Evolutionary conservation across 257 asterid species (phyloP).

Genomic region (Petunia axillaris): DNA sequence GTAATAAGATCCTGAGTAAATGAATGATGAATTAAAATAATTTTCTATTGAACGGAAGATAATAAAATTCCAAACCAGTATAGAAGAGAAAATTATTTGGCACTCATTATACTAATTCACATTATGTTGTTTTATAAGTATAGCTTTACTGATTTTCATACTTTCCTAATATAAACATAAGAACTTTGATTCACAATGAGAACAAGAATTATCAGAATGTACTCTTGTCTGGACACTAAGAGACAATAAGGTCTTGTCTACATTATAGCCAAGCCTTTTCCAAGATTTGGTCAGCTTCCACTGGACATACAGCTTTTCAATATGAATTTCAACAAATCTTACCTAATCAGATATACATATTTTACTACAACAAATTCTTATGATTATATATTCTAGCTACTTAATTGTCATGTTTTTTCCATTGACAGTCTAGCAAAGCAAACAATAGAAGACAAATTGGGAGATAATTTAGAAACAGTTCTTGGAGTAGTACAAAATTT

Average conservation of each 20-base stretch:
- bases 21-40: no score
- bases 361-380: background rate
- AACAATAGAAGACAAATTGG: constrained; percentile 1
- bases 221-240: constrained; percentile 60
- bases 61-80: accelerated
- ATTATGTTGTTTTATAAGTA: no score
- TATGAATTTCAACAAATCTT: constrained; percentile 35
- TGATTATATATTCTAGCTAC: background rate
- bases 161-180: constrained; percentile 16
- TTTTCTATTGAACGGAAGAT: no score
- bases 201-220: constrained; percentile 42
- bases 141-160: constrained; percentile 21
- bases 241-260: constrained; percentile 55
- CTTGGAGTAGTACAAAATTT: background rate
- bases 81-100: background rate
- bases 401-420: constrained; percentile 6
- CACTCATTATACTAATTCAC: no score
- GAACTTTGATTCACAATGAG: constrained; percentile 14
- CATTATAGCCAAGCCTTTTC: constrained; percentile 41
- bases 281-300: constrained; percentile 36
- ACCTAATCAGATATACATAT: constrained; percentile 29
- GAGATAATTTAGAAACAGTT: background rate
- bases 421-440: background rate
- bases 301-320: constrained; percentile 22
- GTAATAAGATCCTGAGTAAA: no score